Percentiles rank a stretch among this genome's conserved stretches.
phyloP scores from a whole-genome alignment of 371 early-diverging fungal species.

The Batrachochytrium dendrobatidis region DNA sequence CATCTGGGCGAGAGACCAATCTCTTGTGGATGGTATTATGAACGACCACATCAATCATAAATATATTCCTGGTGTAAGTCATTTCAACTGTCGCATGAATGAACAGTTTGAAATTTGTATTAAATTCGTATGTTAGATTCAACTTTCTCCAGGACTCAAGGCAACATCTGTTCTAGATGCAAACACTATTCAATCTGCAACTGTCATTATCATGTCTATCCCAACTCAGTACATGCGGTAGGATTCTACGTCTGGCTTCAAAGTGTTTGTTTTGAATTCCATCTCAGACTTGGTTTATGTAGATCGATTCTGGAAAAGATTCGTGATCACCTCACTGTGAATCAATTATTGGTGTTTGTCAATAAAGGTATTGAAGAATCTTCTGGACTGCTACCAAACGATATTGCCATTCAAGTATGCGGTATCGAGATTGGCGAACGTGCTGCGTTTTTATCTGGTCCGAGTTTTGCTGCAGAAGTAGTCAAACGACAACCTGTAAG shows the following conservation, averaged over 20 bases:
- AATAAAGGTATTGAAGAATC: conserved; percentile 44
- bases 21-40: conserved; percentile 33
- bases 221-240: conserved; percentile 42
- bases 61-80: conserved; percentile 29
- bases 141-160: conserved; percentile 19
- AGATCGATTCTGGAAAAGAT: conserved; percentile 25
- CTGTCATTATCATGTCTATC: conserved; percentile 36
- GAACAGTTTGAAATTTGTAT: background rate
- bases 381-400: conserved; percentile 28
- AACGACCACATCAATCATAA: conserved; percentile 25
- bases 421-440: conserved; percentile 22
- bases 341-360: conserved; percentile 37
- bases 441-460: conserved; percentile 31
- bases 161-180: conserved; percentile 24
- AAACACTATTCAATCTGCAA: conserved; percentile 17
- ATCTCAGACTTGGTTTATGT: background rate
- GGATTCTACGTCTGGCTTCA: background rate
- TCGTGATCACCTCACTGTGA: conserved; percentile 15
- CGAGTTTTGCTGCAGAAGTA: conserved; percentile 36
- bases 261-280: background rate
- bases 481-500: conserved; percentile 29
- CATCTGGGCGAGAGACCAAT: conserved; percentile 35
- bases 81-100: background rate
- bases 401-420: conserved; percentile 30
- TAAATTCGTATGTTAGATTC: conserved; percentile 6